Conservation (phyloP, 768 basidiomycete species). For the Macrolepiota albuminosa region DNA sequence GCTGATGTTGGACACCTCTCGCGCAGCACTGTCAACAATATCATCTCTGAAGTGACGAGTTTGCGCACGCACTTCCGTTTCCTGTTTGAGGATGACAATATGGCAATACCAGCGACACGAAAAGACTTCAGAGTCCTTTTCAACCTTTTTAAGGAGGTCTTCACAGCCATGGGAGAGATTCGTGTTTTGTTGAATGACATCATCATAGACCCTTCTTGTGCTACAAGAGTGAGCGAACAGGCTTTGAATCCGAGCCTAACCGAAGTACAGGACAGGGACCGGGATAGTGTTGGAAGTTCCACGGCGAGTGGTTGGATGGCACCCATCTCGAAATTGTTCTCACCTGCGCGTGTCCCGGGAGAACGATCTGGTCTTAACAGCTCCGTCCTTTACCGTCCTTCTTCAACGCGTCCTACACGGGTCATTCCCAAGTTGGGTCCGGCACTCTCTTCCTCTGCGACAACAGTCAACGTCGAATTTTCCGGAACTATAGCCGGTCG, state of each 20-base stretch:
- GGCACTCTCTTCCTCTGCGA: slow-evolving; percentile 81
- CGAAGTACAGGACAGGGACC: slow-evolving; percentile 33
- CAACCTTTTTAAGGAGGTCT: slow-evolving; percentile 80
- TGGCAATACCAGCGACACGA: slow-evolving; percentile 56
- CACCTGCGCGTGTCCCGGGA: slow-evolving; percentile 19
- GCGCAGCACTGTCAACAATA: slow-evolving; percentile 68
- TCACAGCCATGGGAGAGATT: slow-evolving; percentile 77
- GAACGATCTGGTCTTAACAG: slow-evolving; percentile 17
- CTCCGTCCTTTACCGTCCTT: slow-evolving; percentile 12
- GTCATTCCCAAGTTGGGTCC: slow-evolving; percentile 78
- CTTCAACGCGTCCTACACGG: slow-evolving; percentile 29
- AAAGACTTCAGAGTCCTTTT: slow-evolving; percentile 81
- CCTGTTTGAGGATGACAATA: slow-evolving; percentile 71
- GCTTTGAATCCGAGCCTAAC: slow-evolving; percentile 58
- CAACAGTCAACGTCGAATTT: slow-evolving; percentile 96
- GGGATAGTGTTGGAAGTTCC: slow-evolving; percentile 23
- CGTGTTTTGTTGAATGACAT: slow-evolving; percentile 84
- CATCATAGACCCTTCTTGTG: slow-evolving; percentile 80
- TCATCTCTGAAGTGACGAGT: slow-evolving; percentile 63
- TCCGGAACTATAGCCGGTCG: slow-evolving; percentile 54
- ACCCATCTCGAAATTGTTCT: slow-evolving; percentile 79
- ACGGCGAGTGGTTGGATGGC: slow-evolving; percentile 69
- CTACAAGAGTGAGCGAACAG: slow-evolving; percentile 64
- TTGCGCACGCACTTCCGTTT: slow-evolving; percentile 73
- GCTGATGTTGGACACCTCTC: slow-evolving; percentile 88